Percentiles rank a stretch among this genome's conserved stretches.
Conservation (phyloP, 2,329 filamentous ascomycete species). For the Colletotrichum orchidophilum region DNA sequence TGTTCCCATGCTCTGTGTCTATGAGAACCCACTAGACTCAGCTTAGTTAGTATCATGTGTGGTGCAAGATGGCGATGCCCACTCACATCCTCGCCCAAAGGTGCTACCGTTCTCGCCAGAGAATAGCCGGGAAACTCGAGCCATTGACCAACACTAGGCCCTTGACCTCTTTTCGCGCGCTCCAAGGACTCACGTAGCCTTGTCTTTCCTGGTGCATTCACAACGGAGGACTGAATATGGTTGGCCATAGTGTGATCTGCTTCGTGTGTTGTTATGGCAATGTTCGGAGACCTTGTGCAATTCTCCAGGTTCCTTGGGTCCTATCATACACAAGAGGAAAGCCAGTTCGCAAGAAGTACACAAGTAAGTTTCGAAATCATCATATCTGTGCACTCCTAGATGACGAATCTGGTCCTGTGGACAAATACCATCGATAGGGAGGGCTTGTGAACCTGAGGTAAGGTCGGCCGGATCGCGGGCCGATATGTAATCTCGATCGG, state of each 20-base stretch:
- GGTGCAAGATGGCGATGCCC: no score
- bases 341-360: no score
- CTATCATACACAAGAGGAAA: no score
- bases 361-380: not conserved
- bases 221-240: slow-evolving; percentile 35
- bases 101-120: slow-evolving; percentile 41
- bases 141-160: slow-evolving; percentile 44
- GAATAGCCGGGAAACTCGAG: slow-evolving; percentile 44
- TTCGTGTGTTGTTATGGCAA: not conserved
- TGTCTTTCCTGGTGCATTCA: slow-evolving; percentile 43
- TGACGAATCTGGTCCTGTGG: no score
- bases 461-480: slow-evolving; percentile 8
- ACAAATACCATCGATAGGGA: no score
- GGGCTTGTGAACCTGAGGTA: no score
- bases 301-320: not conserved
- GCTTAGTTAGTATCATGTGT: not conserved
- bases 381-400: not conserved
- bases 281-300: not conserved
- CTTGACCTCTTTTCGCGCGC: slow-evolving; percentile 39
- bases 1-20: slow-evolving; percentile 12
- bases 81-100: slow-evolving; percentile 43
- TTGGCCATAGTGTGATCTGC: slow-evolving; percentile 17
- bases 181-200: slow-evolving; percentile 41
- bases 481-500: not conserved
- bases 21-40: slow-evolving; percentile 3